These are phyloP conservation scores for Phyllosticta citribraziliensis DNA, from an alignment of 2,329 filamentous ascomycete species.

Conservation along the genomic window DNA sequence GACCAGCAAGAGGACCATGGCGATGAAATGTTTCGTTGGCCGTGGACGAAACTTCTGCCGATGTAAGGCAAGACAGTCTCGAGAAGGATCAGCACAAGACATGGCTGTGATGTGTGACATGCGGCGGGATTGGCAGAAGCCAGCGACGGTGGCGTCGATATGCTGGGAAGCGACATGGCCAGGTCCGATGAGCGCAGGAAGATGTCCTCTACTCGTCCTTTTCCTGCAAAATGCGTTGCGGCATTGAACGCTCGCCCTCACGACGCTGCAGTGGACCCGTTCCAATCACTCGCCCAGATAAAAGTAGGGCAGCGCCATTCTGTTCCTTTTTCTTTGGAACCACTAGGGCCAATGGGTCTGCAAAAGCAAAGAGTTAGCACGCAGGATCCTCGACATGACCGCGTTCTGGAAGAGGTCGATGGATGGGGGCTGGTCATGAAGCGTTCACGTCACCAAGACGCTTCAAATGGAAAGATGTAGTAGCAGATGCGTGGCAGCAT, in stretches of 20 bases:
- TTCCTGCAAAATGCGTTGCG: neutral
- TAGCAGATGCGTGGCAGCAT: neutral
- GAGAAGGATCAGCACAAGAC: neutral
- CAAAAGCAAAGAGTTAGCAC: neutral
- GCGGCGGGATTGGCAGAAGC: neutral
- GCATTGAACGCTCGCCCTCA: neutral
- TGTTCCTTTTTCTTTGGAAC: slow-evolving; percentile 72
- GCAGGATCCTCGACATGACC: neutral
- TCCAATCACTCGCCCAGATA: slow-evolving; percentile 59
- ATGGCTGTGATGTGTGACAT: neutral
- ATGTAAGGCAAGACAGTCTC: neutral
- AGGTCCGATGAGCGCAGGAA: neutral
- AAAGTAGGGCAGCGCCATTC: slow-evolving; percentile 86
- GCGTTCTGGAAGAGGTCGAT: neutral
- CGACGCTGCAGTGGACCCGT: slow-evolving; percentile 16
- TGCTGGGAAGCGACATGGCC: neutral
- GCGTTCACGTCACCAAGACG: neutral
- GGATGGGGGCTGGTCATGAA: neutral
- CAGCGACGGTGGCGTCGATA: neutral
- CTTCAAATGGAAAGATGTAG: neutral
- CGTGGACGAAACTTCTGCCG: neutral
- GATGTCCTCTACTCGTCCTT: neutral
- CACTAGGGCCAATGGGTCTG: slow-evolving; percentile 73
- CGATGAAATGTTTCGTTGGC: too few species aligned
- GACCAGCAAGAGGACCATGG: too few species aligned